A percentile compares a stretch with the other conserved stretches of the same genome.
These are phyloP conservation scores for Coemansia pectinata DNA, from an alignment of 192 early-diverging fungal genomes.

Conservation along the genomic window DNA sequence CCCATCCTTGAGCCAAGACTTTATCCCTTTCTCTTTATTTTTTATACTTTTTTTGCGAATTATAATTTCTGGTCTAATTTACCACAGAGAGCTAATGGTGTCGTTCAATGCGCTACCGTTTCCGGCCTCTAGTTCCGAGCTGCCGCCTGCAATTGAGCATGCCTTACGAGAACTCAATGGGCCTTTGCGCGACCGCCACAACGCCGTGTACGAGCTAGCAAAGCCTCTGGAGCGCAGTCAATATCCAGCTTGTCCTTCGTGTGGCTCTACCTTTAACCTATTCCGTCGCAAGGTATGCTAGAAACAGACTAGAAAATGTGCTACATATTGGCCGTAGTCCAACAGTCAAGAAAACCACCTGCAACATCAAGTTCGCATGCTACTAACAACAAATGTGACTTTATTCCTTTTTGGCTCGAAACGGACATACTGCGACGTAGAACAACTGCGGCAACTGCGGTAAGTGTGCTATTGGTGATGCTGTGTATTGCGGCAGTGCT, in stretches of 20 bases:
- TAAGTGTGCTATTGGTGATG: constrained; percentile 12
- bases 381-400: neutral
- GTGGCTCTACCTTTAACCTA: constrained; percentile 42
- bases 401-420: neutral
- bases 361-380: neutral
- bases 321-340: neutral
- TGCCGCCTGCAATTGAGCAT: constrained; percentile 23
- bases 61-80: neutral
- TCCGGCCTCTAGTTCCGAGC: constrained; percentile 26
- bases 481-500: neutral
- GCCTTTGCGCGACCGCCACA: constrained; percentile 29
- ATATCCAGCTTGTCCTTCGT: constrained; percentile 48
- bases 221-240: constrained; percentile 27
- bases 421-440: constrained; percentile 4
- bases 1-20: neutral
- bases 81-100: neutral
- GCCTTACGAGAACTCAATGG: constrained; percentile 30
- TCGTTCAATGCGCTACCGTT: constrained; percentile 38
- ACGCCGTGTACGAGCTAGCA: constrained; percentile 25
- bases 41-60: neutral
- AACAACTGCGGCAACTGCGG: constrained; percentile 47
- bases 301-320: neutral
- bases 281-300: constrained; percentile 45
- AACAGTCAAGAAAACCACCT: no score
- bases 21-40: neutral